Percentiles rank a stretch among this genome's conserved stretches.
Conservation (phyloP, 768 basidiomycete genomes). For the Tylopilus intermedius region DNA sequence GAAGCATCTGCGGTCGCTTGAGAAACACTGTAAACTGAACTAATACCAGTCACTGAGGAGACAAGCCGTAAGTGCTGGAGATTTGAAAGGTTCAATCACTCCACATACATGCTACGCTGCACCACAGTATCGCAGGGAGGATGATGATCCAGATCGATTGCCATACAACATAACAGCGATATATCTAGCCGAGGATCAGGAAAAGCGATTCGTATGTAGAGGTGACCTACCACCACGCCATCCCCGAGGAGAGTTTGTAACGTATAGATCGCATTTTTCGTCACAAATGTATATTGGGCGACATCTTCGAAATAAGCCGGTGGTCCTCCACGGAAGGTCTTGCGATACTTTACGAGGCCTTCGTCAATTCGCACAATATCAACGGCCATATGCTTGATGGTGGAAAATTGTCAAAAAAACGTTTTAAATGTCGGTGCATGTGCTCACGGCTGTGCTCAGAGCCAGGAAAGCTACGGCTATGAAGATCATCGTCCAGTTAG, state of each 20-base stretch:
- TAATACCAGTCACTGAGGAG: background rate
- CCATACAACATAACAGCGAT: background rate
- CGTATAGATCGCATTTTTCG: background rate
- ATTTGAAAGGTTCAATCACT: too few species aligned
- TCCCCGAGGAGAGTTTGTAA: background rate
- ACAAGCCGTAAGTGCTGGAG: background rate
- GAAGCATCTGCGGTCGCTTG: background rate
- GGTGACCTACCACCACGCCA: background rate
- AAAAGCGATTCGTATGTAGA: background rate
- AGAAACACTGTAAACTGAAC: background rate
- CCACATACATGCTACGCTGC: background rate
- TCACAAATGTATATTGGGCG: background rate
- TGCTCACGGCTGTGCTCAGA: background rate
- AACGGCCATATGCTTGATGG: background rate
- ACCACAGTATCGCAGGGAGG: background rate
- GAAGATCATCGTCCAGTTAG: background rate
- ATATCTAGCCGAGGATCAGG: background rate
- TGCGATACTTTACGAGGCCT: background rate
- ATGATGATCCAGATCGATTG: background rate
- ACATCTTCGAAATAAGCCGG: background rate
- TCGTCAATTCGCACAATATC: background rate
- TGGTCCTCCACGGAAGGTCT: background rate
- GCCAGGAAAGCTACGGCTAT: background rate
- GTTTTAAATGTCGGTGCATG: too few species aligned
- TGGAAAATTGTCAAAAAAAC: background rate